Evolutionary conservation across 345 rosid species (phyloP), one percentile per base, ranked within the genome.

Genomic region (Toxicodendron radicans): DNA sequence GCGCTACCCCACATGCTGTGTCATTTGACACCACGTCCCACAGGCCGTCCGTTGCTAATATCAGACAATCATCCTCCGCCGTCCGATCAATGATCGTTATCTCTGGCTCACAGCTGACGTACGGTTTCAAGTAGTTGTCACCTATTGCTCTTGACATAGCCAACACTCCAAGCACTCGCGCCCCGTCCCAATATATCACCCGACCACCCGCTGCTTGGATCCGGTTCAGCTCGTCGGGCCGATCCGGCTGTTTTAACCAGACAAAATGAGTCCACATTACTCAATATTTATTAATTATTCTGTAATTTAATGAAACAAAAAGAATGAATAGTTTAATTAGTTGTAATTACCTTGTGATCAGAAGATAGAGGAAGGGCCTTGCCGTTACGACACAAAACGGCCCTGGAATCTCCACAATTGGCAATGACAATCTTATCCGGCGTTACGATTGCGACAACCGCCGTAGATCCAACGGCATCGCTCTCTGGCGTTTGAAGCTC

Each of bases 91-190:
- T 81, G 2, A 90, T 69, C 0, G 85, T 89, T 32, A 95, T 96
- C 79, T 92, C 98, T 63, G 98, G 99, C 52, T 86, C 91, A 14
- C 92, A 83, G 52, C 83, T 93, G 74, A 95, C 98, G 57, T 90
- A 95, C 0, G 99, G 98, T 73, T 93, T 95, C 80, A 95, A 79
- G 75, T 95, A 93, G 23, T 84, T 89, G 60, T 95, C 99, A 0
- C 99, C 99, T 5, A 93, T 96, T 7, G 98, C 93, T 78, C 99
- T 85, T 0, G 98, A 93, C 98, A 88, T 93, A 11, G 98, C 97
- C 67, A 93, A 76, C 16, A 93, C 91, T 5, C 99, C 99, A 0
- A 83, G 84, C 0, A 96, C 99, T 52, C 99, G 84, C 0, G 98
- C 79, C 0, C 97, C 93, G 3, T 93, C 93, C 98, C 98, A 93